Evolutionary conservation across 495 filamentous ascomycete species (phyloP).

Genomic region (Clavariopsis aquatica): DNA sequence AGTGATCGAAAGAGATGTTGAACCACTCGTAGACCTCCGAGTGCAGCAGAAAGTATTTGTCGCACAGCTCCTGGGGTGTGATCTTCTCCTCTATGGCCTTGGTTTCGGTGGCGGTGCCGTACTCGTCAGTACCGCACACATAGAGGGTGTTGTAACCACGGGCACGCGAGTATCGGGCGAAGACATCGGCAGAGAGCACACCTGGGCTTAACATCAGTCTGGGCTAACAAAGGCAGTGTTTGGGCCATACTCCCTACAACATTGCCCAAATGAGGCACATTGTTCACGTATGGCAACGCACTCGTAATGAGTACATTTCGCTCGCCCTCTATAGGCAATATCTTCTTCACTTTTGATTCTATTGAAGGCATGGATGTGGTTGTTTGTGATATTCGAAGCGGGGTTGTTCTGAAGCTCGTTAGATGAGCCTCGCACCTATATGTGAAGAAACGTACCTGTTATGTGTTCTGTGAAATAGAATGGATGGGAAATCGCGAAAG

Average conservation of each 20-base stretch:
- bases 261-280: conserved; percentile 75
- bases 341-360: conserved; percentile 32
- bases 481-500: not conserved
- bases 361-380: not conserved
- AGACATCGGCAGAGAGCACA: conserved; percentile 81
- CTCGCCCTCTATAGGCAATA: conserved; percentile 52
- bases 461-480: not conserved
- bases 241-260: conserved; percentile 68
- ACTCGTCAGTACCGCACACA: conserved; percentile 74
- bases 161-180: conserved; percentile 71
- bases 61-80: conserved; percentile 71
- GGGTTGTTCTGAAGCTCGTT: not conserved
- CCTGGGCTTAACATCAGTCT: not conserved
- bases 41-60: conserved; percentile 84
- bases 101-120: conserved; percentile 85
- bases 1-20: conserved; percentile 79
- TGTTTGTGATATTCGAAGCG: not conserved
- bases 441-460: not conserved
- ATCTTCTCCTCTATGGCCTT: conserved; percentile 70
- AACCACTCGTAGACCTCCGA: conserved; percentile 85
- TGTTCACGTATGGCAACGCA: conserved; percentile 78
- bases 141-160: conserved; percentile 66
- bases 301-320: conserved; percentile 56
- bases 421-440: not conserved
- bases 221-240: not conserved